Conservation (phyloP, 176 grass and related monocot species). For the Dactylis glomerata region DNA sequence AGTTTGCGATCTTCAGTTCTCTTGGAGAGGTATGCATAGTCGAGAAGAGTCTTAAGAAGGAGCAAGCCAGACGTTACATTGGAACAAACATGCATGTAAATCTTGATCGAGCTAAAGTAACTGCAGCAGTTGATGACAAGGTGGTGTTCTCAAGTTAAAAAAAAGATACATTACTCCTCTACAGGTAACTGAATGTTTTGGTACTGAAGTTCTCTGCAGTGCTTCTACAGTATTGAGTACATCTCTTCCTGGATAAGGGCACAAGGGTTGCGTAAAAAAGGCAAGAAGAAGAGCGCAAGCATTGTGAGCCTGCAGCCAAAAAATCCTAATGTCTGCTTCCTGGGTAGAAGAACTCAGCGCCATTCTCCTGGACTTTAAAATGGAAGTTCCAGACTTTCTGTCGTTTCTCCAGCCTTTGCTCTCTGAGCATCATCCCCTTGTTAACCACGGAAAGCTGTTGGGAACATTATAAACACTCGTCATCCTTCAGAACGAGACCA, state of each 20-base stretch:
- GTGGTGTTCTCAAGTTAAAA: neutral
- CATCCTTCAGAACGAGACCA: conserved; percentile 2
- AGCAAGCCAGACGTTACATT: conserved; percentile 10
- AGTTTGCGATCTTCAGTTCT: conserved; percentile 30
- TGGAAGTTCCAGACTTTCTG: conserved; percentile 79
- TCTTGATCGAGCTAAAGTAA: neutral
- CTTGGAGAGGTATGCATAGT: conserved; percentile 13
- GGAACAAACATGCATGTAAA: neutral
- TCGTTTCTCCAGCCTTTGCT: conserved; percentile 21
- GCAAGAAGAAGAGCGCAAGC: neutral
- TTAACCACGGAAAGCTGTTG: conserved; percentile 63
- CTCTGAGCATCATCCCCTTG: conserved; percentile 33
- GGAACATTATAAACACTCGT: conserved; percentile 13
- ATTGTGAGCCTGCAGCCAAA: neutral
- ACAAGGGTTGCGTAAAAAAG: neutral
- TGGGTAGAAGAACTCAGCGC: conserved; percentile 76
- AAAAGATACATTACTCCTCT: neutral
- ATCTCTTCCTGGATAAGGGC: neutral
- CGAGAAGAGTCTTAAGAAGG: conserved; percentile 11
- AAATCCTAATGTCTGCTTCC: conserved; percentile 53
- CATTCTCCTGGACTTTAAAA: conserved; percentile 82
- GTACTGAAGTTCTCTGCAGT: neutral
- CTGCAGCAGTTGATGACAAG: neutral
- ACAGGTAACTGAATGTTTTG: neutral
- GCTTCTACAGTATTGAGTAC: neutral